Evolutionary conservation across 495 filamentous ascomycete species (phyloP), one percentile per base, ranked within the genome.

Genomic region (Aspergillus nidulans): DNA sequence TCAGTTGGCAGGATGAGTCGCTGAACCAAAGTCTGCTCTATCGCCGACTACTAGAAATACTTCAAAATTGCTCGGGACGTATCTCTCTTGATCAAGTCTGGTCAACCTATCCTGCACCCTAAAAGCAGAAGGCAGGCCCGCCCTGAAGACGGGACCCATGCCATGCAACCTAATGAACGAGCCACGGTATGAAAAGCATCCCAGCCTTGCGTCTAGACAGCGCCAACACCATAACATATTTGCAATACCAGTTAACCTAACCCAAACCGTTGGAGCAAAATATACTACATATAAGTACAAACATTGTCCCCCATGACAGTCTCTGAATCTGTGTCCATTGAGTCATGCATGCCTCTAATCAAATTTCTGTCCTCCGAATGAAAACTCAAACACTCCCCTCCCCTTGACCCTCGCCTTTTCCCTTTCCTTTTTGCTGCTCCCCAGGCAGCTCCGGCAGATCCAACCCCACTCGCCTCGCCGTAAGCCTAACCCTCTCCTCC

Each of bases 391-490:
- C 20, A 21, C n/a, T 23, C 42, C 42, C 21, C 1, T 45, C 51
- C 9, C 23, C 30, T 34, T 36, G 30, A 32, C 49, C 18, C 42
- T 43, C 38, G 10, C 20, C 39, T 23, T 25, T 18, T 32, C 15
- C 55, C 49, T 59, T 56, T 15, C 21, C 48, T 32, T 60, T 55
- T n/a, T 16, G 38, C 18, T 16, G 38, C 32, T 43, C 25, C 56
- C 58, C 60, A 19, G 18, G 63, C 64, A 68, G 63, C 47, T 63
- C 67, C 12, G 92, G 92, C 67, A 97, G 70, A 73, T 95, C 79
- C 84, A 96, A 87, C 23, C 92, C 94, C 42, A 97, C 90, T 69
- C 89, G 81, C 70, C 89, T 76, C 13, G 94, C 92, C 55, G 89
- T 89, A 76, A 96, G 73, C 53, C 89, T 64, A 38, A 96, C 84